These are phyloP conservation scores for Protomyces inundatus DNA, from an alignment of 1,139 yeast species.

Conservation along the genomic window DNA sequence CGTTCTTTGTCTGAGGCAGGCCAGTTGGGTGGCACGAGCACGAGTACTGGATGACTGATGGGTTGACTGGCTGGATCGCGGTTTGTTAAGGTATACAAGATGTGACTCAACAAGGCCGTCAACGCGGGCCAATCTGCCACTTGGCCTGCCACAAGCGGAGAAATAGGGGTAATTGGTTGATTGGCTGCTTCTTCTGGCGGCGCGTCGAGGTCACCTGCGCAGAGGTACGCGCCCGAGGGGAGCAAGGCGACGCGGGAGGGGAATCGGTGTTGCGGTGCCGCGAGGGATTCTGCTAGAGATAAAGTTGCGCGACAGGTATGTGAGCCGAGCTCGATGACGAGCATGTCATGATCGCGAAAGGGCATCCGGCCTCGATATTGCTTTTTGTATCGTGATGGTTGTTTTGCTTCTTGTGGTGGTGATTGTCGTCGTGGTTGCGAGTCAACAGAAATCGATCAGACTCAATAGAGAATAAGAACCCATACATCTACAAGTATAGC, in stretches of 20 bases:
- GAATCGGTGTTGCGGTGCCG: conserved; percentile 26
- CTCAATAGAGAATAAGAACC: no score
- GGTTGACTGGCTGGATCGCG: conserved; percentile 4
- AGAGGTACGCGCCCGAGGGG: conserved; percentile 2
- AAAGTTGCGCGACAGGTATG: conserved; percentile 25
- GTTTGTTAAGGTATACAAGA: conserved; percentile 9
- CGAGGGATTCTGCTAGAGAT: conserved; percentile 29
- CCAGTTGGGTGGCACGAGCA: conserved; percentile 29
- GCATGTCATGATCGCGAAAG: conserved; percentile 18
- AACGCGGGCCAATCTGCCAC: conserved; percentile 28
- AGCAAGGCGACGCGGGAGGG: conserved; percentile 1
- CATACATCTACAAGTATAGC: no score
- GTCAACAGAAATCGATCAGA: no score
- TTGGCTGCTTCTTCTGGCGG: neutral
- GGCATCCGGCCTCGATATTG: neutral
- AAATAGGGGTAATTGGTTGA: conserved; percentile 2
- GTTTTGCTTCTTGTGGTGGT: neutral
- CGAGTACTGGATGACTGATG: conserved; percentile 27
- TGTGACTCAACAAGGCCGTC: conserved; percentile 34
- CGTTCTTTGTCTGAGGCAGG: conserved; percentile 24
- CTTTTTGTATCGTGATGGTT: neutral
- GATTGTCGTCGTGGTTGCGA: neutral
- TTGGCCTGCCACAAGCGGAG: conserved; percentile 25
- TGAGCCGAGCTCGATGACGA: conserved; percentile 31
- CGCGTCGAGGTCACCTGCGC: conserved; percentile 2